phyloP scores from a whole-genome alignment of 2,329 filamentous ascomycete species.

The Penicillium brevicompactum region DNA sequence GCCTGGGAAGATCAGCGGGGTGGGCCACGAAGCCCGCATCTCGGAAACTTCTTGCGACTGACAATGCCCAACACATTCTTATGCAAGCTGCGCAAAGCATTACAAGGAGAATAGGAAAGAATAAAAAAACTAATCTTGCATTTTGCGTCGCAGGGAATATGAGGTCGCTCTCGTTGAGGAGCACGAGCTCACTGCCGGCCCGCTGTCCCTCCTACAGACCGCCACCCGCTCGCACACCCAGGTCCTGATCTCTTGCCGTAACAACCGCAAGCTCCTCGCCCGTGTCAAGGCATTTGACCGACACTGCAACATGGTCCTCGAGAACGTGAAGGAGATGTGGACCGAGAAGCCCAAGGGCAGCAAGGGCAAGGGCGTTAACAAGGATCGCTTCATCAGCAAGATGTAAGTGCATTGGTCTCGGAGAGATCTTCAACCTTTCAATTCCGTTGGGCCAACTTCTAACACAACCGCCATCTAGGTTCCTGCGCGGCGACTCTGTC shows the following conservation, averaged over 20 bases:
- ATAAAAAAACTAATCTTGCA: constrained; percentile 26
- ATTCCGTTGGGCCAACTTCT: neutral
- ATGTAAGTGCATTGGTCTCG: constrained; percentile 64
- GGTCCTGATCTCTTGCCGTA: constrained; percentile 94
- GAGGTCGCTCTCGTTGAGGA: constrained; percentile 81
- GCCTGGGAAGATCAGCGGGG: constrained; percentile 12
- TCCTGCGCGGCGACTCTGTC: constrained; percentile 83
- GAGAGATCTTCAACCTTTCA: neutral
- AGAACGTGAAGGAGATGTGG: constrained; percentile 99
- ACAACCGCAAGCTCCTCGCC: constrained; percentile 96
- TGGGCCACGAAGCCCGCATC: constrained; percentile 9
- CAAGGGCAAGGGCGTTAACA: constrained; percentile 95
- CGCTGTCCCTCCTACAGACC: constrained; percentile 92
- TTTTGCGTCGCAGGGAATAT: constrained; percentile 67
- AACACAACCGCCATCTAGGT: constrained; percentile 54
- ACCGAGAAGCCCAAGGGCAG: constrained; percentile 86
- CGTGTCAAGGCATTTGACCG: constrained; percentile 98
- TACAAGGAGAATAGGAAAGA: constrained; percentile 3
- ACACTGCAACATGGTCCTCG: constrained; percentile 98
- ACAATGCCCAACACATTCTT: constrained; percentile 17
- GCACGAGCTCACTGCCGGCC: constrained; percentile 77
- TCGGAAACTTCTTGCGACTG: constrained; percentile 12
- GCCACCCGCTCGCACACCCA: constrained; percentile 93
- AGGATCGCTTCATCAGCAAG: constrained; percentile 97
- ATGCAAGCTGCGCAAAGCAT: constrained; percentile 16